Percentiles rank a stretch among this genome's conserved stretches.
Evolutionary conservation across 2,329 filamentous ascomycete species (phyloP).

Genomic region (Pleomassaria siparia): DNA sequence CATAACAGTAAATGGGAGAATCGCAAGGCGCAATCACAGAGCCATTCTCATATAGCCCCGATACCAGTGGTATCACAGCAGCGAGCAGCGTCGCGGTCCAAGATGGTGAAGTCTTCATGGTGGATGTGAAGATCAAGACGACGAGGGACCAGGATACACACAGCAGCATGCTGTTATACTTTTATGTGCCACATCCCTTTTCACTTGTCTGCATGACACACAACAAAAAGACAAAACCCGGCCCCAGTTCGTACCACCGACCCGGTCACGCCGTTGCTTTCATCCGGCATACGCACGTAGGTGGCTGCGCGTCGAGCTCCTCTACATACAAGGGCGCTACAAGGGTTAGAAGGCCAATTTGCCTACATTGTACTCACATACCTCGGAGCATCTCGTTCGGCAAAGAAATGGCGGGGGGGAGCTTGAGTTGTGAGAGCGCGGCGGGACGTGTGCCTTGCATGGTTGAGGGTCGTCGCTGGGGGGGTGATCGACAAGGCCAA

Average conservation of each 20-base stretch:
- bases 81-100: not conserved
- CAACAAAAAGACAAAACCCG: not conserved
- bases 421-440: not conserved
- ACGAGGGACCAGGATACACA: not conserved
- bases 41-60: conserved; percentile 61
- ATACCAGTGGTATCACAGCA: conserved; percentile 18
- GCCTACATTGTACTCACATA: too few relatives aligned
- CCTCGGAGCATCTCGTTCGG: too few relatives aligned
- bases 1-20: conserved; percentile 68
- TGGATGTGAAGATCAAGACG: not conserved
- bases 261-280: not conserved
- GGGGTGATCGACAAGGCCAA: not conserved
- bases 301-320: not conserved
- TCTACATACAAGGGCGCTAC: too few relatives aligned
- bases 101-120: not conserved
- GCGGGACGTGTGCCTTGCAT: not conserved
- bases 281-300: not conserved
- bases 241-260: not conserved
- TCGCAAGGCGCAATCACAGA: conserved; percentile 65
- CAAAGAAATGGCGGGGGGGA: not conserved
- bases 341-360: too few relatives aligned
- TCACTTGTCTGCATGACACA: not conserved
- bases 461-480: not conserved
- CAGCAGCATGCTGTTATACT: not conserved
- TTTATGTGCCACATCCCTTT: not conserved